These are phyloP conservation scores for Blastocystis sp. DNA, from an alignment of 352 stramenopile species.

Conservation along the genomic window DNA sequence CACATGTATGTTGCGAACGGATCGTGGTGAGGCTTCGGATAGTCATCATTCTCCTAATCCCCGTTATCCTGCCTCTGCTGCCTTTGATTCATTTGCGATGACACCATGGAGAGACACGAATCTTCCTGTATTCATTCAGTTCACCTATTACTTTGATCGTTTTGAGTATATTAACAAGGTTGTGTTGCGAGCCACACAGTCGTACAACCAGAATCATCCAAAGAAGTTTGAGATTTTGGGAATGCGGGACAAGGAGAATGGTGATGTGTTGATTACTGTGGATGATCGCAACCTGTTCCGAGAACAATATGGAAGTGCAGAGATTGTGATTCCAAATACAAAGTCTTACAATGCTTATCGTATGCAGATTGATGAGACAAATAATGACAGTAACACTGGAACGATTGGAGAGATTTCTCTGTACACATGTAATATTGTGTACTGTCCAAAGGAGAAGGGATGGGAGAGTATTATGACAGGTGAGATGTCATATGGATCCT, in stretches of 20 bases:
- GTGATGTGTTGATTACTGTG: background rate
- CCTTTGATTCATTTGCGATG: background rate
- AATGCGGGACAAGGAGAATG: background rate
- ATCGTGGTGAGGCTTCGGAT: background rate
- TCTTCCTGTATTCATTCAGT: background rate
- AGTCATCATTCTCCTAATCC: background rate
- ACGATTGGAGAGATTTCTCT: background rate
- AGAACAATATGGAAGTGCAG: background rate
- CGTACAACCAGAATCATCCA: background rate
- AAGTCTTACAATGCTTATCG: conserved; percentile 2
- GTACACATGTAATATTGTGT: conserved; percentile 22
- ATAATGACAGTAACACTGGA: background rate
- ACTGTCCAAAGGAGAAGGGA: conserved; percentile 8
- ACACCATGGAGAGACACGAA: background rate
- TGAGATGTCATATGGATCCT: background rate
- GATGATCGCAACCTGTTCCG: background rate
- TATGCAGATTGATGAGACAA: background rate
- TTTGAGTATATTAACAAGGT: background rate
- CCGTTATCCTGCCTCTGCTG: background rate
- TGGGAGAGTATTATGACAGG: background rate
- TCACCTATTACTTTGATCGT: background rate
- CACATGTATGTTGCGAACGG: background rate
- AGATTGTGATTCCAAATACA: background rate
- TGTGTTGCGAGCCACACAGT: background rate
- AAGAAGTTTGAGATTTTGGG: background rate